A percentile compares a stretch with the other conserved stretches of the same genome.
Conservation (phyloP, 805 yeast species). For the Schizosaccharomyces octosporus region DNA sequence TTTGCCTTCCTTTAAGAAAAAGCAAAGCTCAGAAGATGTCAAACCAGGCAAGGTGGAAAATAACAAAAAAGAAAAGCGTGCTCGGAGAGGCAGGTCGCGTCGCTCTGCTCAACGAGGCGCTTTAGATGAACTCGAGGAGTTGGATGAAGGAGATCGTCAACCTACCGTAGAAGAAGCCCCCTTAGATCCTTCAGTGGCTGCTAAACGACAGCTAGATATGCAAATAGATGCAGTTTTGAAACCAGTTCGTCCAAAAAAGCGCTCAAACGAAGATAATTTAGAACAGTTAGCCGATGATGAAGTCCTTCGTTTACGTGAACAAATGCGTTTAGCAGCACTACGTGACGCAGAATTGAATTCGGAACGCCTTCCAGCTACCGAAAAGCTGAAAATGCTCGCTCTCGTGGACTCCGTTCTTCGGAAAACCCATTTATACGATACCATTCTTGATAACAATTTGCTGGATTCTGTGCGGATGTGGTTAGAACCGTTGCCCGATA, state of each 20-base stretch:
- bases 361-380: constrained; percentile 43
- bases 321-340: constrained; percentile 56
- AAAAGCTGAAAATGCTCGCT: constrained; percentile 55
- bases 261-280: constrained; percentile 72
- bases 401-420: constrained; percentile 53
- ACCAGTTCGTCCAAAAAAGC: constrained; percentile 26
- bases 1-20: background rate
- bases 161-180: background rate
- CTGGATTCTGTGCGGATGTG: constrained; percentile 84
- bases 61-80: background rate
- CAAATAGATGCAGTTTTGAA: constrained; percentile 56
- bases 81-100: constrained; percentile 6
- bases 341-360: constrained; percentile 27
- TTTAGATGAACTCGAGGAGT: constrained; percentile 2
- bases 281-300: constrained; percentile 88
- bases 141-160: constrained; percentile 8
- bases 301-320: constrained; percentile 55
- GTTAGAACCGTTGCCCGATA: constrained; percentile 96
- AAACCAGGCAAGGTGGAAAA: background rate
- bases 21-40: constrained; percentile 2
- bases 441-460: constrained; percentile 78
- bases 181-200: constrained; percentile 18
- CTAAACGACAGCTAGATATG: constrained; percentile 58
- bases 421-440: constrained; percentile 62
- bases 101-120: constrained; percentile 9